These are phyloP conservation scores for Ophiostoma sp. DNA, from an alignment of 2,329 filamentous ascomycete genomes.

Conservation along the genomic window DNA sequence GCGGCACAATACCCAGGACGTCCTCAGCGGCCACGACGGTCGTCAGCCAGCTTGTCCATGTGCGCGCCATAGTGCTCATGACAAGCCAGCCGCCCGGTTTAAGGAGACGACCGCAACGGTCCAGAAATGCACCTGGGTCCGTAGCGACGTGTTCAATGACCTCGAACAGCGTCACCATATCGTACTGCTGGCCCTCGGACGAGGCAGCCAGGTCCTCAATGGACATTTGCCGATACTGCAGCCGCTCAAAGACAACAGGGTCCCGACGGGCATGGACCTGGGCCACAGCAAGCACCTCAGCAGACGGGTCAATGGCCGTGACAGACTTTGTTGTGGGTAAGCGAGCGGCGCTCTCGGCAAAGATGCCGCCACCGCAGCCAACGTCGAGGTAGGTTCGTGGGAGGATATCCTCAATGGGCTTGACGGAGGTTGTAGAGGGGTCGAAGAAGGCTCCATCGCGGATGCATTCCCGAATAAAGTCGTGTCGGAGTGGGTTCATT, in stretches of 20 bases:
- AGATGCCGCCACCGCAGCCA: conserved; percentile 94
- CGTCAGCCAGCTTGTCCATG: conserved; percentile 84
- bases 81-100: conserved; percentile 91
- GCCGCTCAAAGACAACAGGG: conserved; percentile 61
- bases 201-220: conserved; percentile 64
- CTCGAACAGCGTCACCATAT: conserved; percentile 87
- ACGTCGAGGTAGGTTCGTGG: conserved; percentile 78
- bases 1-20: conserved; percentile 80
- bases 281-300: conserved; percentile 73
- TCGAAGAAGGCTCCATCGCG: conserved; percentile 37
- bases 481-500: conserved; percentile 96
- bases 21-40: conserved; percentile 93
- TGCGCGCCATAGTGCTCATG: conserved; percentile 87
- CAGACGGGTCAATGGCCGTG: conserved; percentile 75
- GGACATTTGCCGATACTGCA: conserved; percentile 73
- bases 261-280: conserved; percentile 70
- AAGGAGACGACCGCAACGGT: conserved; percentile 70
- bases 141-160: conserved; percentile 86
- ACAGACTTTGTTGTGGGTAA: conserved; percentile 63
- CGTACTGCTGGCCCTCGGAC: conserved; percentile 48
- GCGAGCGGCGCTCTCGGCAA: conserved; percentile 82
- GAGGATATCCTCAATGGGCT: conserved; percentile 28
- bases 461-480: conserved; percentile 79
- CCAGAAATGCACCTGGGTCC: conserved; percentile 71
- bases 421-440: neutral